Conservation (phyloP, 441 rosid species). For the Corymbia citriodora region DNA sequence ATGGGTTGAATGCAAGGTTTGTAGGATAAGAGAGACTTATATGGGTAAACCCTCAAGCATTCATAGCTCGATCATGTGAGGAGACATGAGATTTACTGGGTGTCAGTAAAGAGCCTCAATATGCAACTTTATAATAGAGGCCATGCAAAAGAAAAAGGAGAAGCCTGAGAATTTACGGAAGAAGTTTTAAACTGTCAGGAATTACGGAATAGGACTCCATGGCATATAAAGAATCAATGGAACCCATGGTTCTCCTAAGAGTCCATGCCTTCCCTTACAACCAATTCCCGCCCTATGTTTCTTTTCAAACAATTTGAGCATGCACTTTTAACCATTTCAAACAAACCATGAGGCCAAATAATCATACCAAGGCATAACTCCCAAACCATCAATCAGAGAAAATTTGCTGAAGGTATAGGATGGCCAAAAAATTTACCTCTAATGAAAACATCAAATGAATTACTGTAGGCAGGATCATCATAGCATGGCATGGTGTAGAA, state of each 20-base stretch:
- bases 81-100: not conserved
- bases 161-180: not conserved
- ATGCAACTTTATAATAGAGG: not conserved
- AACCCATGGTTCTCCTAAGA: not conserved
- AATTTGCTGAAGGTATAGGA: not conserved
- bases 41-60: not conserved
- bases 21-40: not conserved
- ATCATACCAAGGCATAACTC: not conserved
- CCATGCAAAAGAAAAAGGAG: not conserved
- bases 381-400: not conserved
- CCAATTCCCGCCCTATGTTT: not conserved
- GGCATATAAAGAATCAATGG: not conserved
- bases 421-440: slow-evolving; percentile 40
- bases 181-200: not conserved
- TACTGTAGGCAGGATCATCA: slow-evolving; percentile 66
- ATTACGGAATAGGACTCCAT: not conserved
- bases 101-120: not conserved
- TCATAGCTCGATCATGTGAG: not conserved
- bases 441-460: slow-evolving; percentile 93
- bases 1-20: not conserved
- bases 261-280: not conserved
- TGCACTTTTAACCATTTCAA: not conserved
- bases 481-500: slow-evolving; percentile 93
- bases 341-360: not conserved
- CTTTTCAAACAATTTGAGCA: not conserved